Base-by-base conservation (phyloP, 495 filamentous ascomycete genomes). In the Aspergillus campestris region DNA sequence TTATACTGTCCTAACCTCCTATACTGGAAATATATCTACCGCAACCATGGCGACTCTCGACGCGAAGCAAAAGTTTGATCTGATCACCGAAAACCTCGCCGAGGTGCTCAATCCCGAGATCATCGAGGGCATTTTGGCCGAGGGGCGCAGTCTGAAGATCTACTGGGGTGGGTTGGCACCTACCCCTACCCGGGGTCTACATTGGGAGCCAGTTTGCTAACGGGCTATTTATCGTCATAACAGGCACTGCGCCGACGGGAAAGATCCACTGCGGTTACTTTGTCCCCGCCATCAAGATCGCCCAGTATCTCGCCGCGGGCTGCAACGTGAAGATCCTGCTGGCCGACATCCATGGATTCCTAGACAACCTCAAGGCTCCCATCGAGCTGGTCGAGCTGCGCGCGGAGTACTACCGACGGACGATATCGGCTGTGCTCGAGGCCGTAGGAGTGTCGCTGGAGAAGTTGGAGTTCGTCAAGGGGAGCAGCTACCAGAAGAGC, bases 51-150 rank as follows among this genome's bases (percentile, higher is more conserved):
- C 59, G 59, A 47, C 40, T 31, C 15, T 35, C 7, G 15, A 50
- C 10, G 44, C 53, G 15, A 7, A 60, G 28, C 33, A 37, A 43
- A 73, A 72, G 54, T 69, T 89, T 42, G 74, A 73, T 38, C 77
- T 95, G 49, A 96, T 97, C 61, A 75, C 72, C 12, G 78, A 81
- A 50, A 91, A 91, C 59, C 72, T 96, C 39, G 78, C 79, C 42
- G 92, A 98, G 71, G 66, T 91, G 31, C 77, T 98, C 38, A 89
- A 90, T 52, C 80, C 79, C 15, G 88, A 95, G 56, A 81, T 96
- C 40, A 84, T 97, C 47, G 83, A 92, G 59, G 70, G 78, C 46
- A 66, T 96, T 40, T 60, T 81, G 30, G 78, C 79, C 8, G 74
- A 92, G 60, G 77, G 83, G n/a, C 71, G 81, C 8, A 77, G 81